phyloP scores from a whole-genome alignment of 352 stramenopile genomes.

The Globisporangium polare region DNA sequence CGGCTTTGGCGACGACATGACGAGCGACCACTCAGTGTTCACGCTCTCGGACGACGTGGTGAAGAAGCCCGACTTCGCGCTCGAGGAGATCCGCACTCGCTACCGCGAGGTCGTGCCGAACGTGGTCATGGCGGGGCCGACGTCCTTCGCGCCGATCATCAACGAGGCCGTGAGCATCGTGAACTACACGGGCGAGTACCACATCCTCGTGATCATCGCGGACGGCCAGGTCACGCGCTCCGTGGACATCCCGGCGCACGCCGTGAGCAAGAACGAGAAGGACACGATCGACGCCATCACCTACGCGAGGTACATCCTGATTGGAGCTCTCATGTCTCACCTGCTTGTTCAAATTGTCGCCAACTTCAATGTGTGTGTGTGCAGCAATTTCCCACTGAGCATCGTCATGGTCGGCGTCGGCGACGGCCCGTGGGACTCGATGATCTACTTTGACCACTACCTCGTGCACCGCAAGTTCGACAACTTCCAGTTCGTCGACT shows the following conservation, averaged over 20 bases:
- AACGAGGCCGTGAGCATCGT: slow-evolving; percentile 79
- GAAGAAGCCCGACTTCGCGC: slow-evolving; percentile 38
- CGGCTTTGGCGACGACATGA: slow-evolving; percentile 82
- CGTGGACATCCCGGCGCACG: slow-evolving; percentile 67
- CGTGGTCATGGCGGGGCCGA: slow-evolving; percentile 77
- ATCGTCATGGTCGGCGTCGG: slow-evolving; percentile 83
- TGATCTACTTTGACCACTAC: slow-evolving; percentile 82
- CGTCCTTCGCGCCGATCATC: slow-evolving; percentile 86
- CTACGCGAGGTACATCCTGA: slow-evolving; percentile 36
- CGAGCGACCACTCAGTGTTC: slow-evolving; percentile 75
- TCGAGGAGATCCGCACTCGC: slow-evolving; percentile 60
- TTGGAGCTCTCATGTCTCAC: neutral
- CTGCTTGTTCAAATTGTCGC: neutral
- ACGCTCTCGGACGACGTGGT: slow-evolving; percentile 42
- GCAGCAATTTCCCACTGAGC: slow-evolving; percentile 70
- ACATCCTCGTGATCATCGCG: slow-evolving; percentile 88
- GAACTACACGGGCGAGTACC: slow-evolving; percentile 70
- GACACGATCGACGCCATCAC: slow-evolving; percentile 86
- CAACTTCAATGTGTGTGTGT: neutral
- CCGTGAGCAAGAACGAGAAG: slow-evolving; percentile 82
- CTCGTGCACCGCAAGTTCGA: slow-evolving; percentile 77
- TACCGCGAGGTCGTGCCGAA: slow-evolving; percentile 72
- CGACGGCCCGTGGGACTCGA: slow-evolving; percentile 77
- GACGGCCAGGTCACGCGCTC: slow-evolving; percentile 85
- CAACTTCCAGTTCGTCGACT: slow-evolving; percentile 89